A percentile compares a stretch with the other conserved stretches of the same genome.
Conservation (phyloP, 139 green algal genomes). For the Closterium sp. region DNA sequence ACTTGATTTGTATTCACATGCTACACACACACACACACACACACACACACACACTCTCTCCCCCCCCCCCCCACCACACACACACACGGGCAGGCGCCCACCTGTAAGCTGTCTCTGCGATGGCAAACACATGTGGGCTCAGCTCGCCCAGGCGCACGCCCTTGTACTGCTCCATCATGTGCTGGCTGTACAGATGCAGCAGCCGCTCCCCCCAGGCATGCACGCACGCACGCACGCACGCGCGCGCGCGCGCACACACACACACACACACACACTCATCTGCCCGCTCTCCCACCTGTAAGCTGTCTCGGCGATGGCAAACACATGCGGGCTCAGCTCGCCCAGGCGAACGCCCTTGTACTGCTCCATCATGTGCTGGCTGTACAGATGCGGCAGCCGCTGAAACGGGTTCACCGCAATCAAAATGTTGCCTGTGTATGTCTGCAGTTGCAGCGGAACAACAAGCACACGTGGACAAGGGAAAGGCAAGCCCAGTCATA, state of each 20-base stretch:
- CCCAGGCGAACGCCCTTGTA: constrained; percentile 77
- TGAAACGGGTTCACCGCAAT: constrained; percentile 83
- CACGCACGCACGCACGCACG: not conserved
- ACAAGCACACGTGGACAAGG: not conserved
- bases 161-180: constrained; percentile 80
- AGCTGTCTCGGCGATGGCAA: constrained; percentile 77
- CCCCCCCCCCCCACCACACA: no score
- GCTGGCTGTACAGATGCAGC: constrained; percentile 68
- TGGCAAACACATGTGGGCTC: constrained; percentile 78
- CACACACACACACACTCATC: not conserved
- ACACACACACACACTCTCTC: not conserved
- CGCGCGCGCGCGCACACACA: not conserved
- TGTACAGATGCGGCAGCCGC: constrained; percentile 71
- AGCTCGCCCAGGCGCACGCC: constrained; percentile 82
- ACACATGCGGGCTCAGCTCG: constrained; percentile 83
- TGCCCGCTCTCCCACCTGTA: constrained; percentile 15
- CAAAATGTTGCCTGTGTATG: constrained; percentile 79
- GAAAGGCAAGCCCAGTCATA: no score
- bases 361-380: constrained; percentile 74
- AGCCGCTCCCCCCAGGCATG: constrained; percentile 69
- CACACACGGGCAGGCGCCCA: not conserved
- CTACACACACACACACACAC: not conserved
- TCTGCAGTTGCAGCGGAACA: constrained; percentile 76
- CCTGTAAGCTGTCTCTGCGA: constrained; percentile 69
- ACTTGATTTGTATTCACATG: no score